Evolutionary conservation across 2,329 filamentous ascomycete genomes (phyloP).

Genomic region (Colletotrichum ledebouriae): DNA sequence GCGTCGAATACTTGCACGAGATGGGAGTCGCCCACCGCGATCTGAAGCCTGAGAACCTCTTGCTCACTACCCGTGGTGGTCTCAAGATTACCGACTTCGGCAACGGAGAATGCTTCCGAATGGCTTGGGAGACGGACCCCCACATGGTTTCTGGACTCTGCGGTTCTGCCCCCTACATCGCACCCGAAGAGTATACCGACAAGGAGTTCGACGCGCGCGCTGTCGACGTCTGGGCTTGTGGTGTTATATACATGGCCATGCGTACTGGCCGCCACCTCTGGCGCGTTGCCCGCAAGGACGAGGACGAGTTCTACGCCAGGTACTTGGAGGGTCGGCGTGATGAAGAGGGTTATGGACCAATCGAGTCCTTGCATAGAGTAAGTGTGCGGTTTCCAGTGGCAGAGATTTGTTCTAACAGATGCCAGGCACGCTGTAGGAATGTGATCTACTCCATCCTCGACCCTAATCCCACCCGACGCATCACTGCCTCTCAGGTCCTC

Average conservation of each 20-base stretch:
- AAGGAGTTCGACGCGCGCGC: slow-evolving; percentile 96
- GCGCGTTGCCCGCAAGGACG: slow-evolving; percentile 96
- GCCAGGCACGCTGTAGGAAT: slow-evolving; percentile 93
- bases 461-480: slow-evolving; percentile 90
- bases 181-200: slow-evolving; percentile 95
- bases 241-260: slow-evolving; percentile 99
- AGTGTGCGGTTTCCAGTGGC: slow-evolving; percentile 55
- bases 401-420: not conserved
- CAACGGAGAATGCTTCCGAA: slow-evolving; percentile 98
- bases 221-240: slow-evolving; percentile 98
- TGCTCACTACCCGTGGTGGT: slow-evolving; percentile 90
- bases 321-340: slow-evolving; percentile 94
- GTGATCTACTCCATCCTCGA: slow-evolving; percentile 99
- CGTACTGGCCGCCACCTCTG: slow-evolving; percentile 94
- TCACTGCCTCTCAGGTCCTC: slow-evolving; percentile 95
- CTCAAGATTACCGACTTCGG: slow-evolving; percentile 99
- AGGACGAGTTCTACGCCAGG: slow-evolving; percentile 96
- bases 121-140: slow-evolving; percentile 98
- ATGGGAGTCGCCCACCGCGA: slow-evolving; percentile 99
- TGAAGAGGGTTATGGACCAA: slow-evolving; percentile 95
- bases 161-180: slow-evolving; percentile 96
- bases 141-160: slow-evolving; percentile 99
- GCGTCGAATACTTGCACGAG: slow-evolving; percentile 98
- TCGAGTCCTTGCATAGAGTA: slow-evolving; percentile 95
- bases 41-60: slow-evolving; percentile 94